Conservation (phyloP, 208 protist genomes). For the Trypanosoma scelopori region DNA sequence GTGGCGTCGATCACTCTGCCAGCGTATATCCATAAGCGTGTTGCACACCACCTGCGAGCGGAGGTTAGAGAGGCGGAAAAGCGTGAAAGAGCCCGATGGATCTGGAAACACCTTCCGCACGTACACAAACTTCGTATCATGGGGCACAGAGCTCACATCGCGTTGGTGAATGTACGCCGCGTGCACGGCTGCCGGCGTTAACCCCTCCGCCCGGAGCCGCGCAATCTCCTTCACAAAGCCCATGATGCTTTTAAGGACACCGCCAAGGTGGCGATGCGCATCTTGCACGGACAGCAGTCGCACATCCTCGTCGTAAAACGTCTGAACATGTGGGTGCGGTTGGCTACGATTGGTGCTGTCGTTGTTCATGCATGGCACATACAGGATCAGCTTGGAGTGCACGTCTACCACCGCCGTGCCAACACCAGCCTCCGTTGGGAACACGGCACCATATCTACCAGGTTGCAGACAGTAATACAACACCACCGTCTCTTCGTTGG, state of each 20-base stretch:
- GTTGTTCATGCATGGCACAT: conserved; percentile 86
- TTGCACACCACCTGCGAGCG: conserved; percentile 87
- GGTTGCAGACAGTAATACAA: conserved; percentile 90
- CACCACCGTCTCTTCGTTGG: conserved; percentile 72
- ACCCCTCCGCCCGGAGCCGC: conserved; percentile 59
- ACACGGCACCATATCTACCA: conserved; percentile 84
- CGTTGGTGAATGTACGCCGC: conserved; percentile 81
- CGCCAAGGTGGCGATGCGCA: conserved; percentile 68
- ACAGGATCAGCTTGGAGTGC: conserved; percentile 78
- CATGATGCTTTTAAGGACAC: conserved; percentile 74
- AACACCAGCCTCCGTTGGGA: conserved; percentile 74
- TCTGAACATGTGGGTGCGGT: conserved; percentile 86
- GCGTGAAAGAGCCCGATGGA: conserved; percentile 67
- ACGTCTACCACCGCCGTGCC: conserved; percentile 84
- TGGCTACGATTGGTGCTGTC: conserved; percentile 81
- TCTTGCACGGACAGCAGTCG: conserved; percentile 67
- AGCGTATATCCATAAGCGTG: conserved; percentile 84
- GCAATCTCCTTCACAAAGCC: conserved; percentile 71
- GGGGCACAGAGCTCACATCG: conserved; percentile 58
- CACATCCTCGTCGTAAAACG: conserved; percentile 86
- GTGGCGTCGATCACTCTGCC: conserved; percentile 84
- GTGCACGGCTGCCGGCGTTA: conserved; percentile 74
- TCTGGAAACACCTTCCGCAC: conserved; percentile 87
- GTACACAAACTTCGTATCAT: conserved; percentile 89
- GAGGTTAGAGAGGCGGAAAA: conserved; percentile 87